phyloP scores from a whole-genome alignment of 345 rosid genomes.

The Zanthoxylum bungeanum region DNA sequence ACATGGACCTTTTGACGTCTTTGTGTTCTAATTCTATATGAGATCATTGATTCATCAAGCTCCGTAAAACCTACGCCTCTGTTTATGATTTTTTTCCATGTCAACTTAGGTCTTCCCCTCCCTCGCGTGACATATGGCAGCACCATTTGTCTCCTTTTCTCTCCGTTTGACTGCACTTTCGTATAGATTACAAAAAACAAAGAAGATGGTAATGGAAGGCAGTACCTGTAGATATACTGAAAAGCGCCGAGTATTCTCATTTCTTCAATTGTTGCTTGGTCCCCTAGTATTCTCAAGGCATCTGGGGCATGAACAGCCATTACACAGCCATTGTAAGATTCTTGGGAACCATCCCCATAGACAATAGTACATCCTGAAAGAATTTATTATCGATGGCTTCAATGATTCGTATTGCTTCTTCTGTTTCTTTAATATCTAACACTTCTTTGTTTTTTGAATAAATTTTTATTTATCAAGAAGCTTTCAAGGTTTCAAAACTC shows the following conservation, averaged over 20 bases:
- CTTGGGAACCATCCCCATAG: slow-evolving; percentile 49
- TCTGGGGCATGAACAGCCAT: slow-evolving; percentile 81
- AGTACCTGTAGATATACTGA: slow-evolving; percentile 71
- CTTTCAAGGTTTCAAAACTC: not conserved
- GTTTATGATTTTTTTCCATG: too few species aligned
- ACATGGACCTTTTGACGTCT: too few species aligned
- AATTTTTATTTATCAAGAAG: not conserved
- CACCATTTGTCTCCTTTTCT: too few species aligned
- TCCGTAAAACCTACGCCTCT: too few species aligned
- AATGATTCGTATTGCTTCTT: not conserved
- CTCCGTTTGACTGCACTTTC: too few species aligned
- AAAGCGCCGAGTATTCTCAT: slow-evolving; percentile 77
- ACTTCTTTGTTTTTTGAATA: not conserved
- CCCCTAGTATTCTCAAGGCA: slow-evolving; percentile 60
- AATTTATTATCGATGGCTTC: not conserved
- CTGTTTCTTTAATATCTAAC: not conserved
- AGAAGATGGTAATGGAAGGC: not conserved
- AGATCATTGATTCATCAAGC: too few species aligned
- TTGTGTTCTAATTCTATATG: too few species aligned
- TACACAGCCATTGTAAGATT: slow-evolving; percentile 51
- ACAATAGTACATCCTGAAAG: slow-evolving; percentile 48
- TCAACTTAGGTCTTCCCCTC: too few species aligned
- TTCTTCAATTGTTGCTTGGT: slow-evolving; percentile 69
- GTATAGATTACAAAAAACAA: too few species aligned
- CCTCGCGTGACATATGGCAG: too few species aligned